A percentile compares a stretch with the other conserved stretches of the same genome.
phyloP scores from a whole-genome alignment of 2,329 filamentous ascomycete species.

The Xylariaceae sp. region DNA sequence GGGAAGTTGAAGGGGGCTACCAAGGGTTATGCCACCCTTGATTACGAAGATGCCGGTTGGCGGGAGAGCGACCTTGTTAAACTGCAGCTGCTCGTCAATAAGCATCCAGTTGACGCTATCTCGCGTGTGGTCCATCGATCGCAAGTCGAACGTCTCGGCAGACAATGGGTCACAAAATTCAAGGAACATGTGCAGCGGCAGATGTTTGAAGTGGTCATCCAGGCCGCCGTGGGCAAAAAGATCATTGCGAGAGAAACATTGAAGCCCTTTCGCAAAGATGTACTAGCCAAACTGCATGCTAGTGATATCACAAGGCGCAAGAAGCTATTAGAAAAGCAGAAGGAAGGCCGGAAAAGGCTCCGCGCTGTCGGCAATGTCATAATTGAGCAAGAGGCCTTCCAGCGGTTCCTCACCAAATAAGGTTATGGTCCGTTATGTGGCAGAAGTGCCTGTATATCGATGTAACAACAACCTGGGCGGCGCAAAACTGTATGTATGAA shows the following conservation, averaged over 20 bases:
- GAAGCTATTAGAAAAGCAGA: conserved; percentile 95
- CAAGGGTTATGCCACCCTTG: conserved; percentile 93
- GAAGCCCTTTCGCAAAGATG: conserved; percentile 96
- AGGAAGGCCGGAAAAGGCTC: conserved; percentile 89
- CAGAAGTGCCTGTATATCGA: not conserved
- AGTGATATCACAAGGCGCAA: conserved; percentile 81
- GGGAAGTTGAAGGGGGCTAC: conserved; percentile 93
- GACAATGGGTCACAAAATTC: conserved; percentile 92
- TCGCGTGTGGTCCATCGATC: conserved; percentile 85
- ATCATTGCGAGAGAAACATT: conserved; percentile 92
- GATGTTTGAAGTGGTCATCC: conserved; percentile 97
- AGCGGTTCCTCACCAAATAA: conserved; percentile 86
- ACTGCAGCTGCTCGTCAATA: conserved; percentile 92
- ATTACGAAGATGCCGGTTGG: conserved; percentile 96
- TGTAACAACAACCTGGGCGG: conserved; percentile 8
- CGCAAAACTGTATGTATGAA: conserved; percentile 1
- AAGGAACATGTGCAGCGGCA: conserved; percentile 96
- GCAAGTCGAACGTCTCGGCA: conserved; percentile 80
- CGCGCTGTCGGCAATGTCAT: conserved; percentile 86
- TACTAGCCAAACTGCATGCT: conserved; percentile 90
- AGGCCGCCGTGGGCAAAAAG: conserved; percentile 81
- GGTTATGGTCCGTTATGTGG: too few relatives aligned
- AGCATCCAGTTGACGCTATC: conserved; percentile 90
- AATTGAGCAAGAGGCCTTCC: conserved; percentile 96
- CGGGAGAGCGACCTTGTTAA: conserved; percentile 81